Conservation (phyloP, 2,329 filamentous ascomycete species). For the Neonectria magnoliae region DNA sequence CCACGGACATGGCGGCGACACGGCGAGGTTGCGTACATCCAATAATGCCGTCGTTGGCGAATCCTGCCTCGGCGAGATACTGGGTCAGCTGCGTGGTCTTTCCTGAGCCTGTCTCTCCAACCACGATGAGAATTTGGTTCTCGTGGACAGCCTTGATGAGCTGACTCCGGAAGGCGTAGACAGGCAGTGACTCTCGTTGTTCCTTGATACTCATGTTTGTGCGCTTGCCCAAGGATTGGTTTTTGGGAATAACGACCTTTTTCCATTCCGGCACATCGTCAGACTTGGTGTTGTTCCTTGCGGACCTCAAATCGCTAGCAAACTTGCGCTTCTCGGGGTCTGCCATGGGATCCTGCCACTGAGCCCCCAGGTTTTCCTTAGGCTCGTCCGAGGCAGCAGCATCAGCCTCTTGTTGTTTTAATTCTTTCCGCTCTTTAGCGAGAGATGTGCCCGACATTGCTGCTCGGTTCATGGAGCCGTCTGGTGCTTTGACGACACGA, state of each 20-base stretch:
- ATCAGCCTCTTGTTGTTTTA: constrained; percentile 88
- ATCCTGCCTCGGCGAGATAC: constrained; percentile 92
- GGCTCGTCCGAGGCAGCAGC: constrained; percentile 77
- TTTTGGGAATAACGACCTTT: constrained; percentile 79
- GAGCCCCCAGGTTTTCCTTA: constrained; percentile 84
- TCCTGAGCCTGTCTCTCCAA: constrained; percentile 95
- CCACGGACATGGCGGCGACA: constrained; percentile 97
- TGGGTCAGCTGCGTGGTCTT: constrained; percentile 98
- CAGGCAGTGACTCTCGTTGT: constrained; percentile 88
- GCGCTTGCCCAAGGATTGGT: constrained; percentile 83
- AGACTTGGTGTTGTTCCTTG: constrained; percentile 67
- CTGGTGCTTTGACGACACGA: constrained; percentile 94
- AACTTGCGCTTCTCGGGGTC: constrained; percentile 86
- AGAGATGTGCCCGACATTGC: constrained; percentile 92
- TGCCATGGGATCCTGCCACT: constrained; percentile 98
- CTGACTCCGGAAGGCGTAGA: constrained; percentile 87
- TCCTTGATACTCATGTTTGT: constrained; percentile 95
- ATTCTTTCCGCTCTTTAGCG: constrained; percentile 88
- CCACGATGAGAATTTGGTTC: constrained; percentile 94
- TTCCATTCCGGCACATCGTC: constrained; percentile 94
- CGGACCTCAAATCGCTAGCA: constrained; percentile 82
- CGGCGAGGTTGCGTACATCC: constrained; percentile 97
- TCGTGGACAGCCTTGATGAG: constrained; percentile 86
- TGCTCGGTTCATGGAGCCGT: constrained; percentile 96
- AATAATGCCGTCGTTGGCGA: constrained; percentile 86